These are phyloP conservation scores for Metarhizium robertsii DNA, from an alignment of 2,329 filamentous ascomycete species.

Conservation along the genomic window DNA sequence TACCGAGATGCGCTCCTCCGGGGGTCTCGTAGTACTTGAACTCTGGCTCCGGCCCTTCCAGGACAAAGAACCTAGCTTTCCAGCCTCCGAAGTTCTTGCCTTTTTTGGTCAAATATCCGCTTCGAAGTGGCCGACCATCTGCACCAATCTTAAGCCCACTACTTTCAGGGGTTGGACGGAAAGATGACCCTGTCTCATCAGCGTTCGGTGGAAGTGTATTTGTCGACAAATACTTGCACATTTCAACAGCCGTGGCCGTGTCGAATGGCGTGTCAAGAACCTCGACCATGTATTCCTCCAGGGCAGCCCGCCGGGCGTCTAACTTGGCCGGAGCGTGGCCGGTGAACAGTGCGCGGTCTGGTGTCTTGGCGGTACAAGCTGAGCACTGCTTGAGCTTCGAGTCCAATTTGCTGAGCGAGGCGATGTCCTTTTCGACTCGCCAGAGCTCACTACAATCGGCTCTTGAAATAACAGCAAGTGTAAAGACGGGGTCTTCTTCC, in stretches of 20 bases:
- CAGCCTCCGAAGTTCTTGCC: constrained; percentile 99
- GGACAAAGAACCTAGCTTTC: constrained; percentile 69
- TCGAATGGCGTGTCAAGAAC: constrained; percentile 77
- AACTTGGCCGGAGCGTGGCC: constrained; percentile 91
- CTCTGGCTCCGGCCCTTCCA: constrained; percentile 40
- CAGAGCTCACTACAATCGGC: constrained; percentile 73
- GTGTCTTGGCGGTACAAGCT: constrained; percentile 66
- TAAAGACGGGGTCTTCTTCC: constrained; percentile 92
- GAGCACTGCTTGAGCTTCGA: constrained; percentile 65
- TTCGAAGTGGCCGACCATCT: constrained; percentile 62
- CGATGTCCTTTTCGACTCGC: constrained; percentile 87
- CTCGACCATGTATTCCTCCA: constrained; percentile 79
- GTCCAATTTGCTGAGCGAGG: constrained; percentile 73
- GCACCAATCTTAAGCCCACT: constrained; percentile 36
- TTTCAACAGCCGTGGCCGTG: constrained; percentile 62
- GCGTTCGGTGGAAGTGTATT: constrained; percentile 53
- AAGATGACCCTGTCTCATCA: constrained; percentile 38
- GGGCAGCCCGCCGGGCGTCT: constrained; percentile 70
- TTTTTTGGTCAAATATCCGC: constrained; percentile 89
- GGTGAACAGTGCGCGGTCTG: constrained; percentile 77
- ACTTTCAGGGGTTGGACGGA: constrained; percentile 14
- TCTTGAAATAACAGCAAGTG: constrained; percentile 73
- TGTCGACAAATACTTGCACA: constrained; percentile 80
- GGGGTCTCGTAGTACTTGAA: constrained; percentile 88
- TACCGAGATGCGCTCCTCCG: constrained; percentile 81